Percentiles rank a stretch among this genome's conserved stretches.
These are phyloP conservation scores for Chytriomyces hyalinus DNA, from an alignment of 192 early-diverging fungal genomes.

Conservation along the genomic window DNA sequence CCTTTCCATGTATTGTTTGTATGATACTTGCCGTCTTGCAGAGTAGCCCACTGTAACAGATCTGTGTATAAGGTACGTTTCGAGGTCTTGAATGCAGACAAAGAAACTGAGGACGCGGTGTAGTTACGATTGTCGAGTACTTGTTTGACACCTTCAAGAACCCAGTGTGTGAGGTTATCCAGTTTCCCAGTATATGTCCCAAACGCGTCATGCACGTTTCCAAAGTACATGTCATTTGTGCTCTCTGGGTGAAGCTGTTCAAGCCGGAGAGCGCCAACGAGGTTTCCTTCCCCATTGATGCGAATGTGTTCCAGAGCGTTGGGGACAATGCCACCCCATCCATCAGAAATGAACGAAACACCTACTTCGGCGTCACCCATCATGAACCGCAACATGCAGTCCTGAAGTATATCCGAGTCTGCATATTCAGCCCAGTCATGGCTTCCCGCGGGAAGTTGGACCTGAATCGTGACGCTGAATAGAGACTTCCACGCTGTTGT, in stretches of 20 bases:
- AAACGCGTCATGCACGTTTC: neutral
- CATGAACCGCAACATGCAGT: neutral
- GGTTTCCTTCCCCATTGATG: neutral
- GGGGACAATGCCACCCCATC: constrained; percentile 4
- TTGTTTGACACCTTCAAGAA: neutral
- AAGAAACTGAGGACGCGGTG: constrained; percentile 5
- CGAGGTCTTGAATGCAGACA: neutral
- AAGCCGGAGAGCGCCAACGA: neutral
- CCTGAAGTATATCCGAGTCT: neutral
- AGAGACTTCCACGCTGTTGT: neutral
- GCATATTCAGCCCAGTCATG: constrained; percentile 16
- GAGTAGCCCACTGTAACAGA: constrained; percentile 34
- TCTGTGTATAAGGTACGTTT: neutral
- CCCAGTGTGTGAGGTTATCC: neutral
- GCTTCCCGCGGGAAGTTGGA: constrained; percentile 9
- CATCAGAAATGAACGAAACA: constrained; percentile 5
- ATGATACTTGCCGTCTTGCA: constrained; percentile 31
- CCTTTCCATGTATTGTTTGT: constrained; percentile 10
- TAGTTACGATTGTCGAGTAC: neutral
- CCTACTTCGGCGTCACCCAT: constrained; percentile 9
- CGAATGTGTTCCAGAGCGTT: neutral
- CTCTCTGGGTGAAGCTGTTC: neutral
- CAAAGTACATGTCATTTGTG: neutral
- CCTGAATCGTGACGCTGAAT: neutral
- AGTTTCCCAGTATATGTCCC: neutral